Percentiles rank a stretch among this genome's conserved stretches.
These are phyloP conservation scores for Phytophthora crassamura DNA, from an alignment of 352 stramenopile species.

Conservation along the genomic window DNA sequence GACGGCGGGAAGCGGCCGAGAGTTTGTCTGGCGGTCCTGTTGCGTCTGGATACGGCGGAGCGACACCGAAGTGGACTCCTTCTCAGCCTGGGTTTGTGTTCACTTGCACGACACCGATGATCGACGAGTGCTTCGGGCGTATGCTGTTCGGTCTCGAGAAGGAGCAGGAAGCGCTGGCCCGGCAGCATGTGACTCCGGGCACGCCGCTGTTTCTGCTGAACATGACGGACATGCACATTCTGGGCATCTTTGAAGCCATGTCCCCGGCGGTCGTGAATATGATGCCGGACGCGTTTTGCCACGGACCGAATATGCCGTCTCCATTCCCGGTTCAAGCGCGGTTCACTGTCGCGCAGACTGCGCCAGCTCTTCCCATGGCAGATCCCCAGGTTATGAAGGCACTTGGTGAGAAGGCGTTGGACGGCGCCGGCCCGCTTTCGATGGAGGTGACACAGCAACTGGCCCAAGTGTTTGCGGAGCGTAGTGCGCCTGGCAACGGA, in stretches of 20 bases:
- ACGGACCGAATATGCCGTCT: slow-evolving; percentile 58
- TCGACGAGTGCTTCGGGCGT: slow-evolving; percentile 89
- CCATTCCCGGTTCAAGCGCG: slow-evolving; percentile 79
- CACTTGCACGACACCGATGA: slow-evolving; percentile 77
- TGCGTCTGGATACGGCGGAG: slow-evolving; percentile 38
- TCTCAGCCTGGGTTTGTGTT: slow-evolving; percentile 82
- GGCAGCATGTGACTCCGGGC: slow-evolving; percentile 71
- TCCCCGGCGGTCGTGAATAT: slow-evolving; percentile 78
- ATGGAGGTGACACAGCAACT: slow-evolving; percentile 73
- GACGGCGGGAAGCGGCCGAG: slow-evolving; percentile 77
- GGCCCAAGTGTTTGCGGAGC: slow-evolving; percentile 76
- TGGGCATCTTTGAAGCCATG: slow-evolving; percentile 88
- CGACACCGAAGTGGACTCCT: slow-evolving; percentile 49
- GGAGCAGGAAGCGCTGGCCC: slow-evolving; percentile 73
- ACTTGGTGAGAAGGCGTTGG: slow-evolving; percentile 64
- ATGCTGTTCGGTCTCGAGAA: slow-evolving; percentile 83
- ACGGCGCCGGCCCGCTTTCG: slow-evolving; percentile 61
- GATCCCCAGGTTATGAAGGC: slow-evolving; percentile 80
- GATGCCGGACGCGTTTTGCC: slow-evolving; percentile 79
- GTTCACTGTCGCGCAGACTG: slow-evolving; percentile 75
- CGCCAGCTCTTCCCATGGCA: slow-evolving; percentile 67
- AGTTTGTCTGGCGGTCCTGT: slow-evolving; percentile 53
- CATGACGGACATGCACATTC: slow-evolving; percentile 81
- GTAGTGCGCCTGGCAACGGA: slow-evolving; percentile 52
- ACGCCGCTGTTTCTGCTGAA: slow-evolving; percentile 89